Evolutionary conservation across 2,329 filamentous ascomycete genomes (phyloP).

Genomic region (Aureobasidium sp.): DNA sequence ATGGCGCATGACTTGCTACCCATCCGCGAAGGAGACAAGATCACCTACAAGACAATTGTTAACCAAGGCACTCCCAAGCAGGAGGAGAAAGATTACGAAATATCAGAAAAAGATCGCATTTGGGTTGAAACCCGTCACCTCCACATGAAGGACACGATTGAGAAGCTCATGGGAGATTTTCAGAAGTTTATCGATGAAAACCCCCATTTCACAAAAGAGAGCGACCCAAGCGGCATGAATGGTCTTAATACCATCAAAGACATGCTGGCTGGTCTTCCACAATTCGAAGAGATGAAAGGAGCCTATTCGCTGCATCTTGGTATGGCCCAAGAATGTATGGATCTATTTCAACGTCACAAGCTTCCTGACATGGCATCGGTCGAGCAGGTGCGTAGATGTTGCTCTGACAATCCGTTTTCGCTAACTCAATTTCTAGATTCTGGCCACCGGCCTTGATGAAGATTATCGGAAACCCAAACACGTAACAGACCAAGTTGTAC

Average conservation of each 20-base stretch:
- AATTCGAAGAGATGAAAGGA: slow-evolving; percentile 94
- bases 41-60: slow-evolving; percentile 72
- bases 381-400: slow-evolving; percentile 56
- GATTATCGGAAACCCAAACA: slow-evolving; percentile 88
- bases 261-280: slow-evolving; percentile 89
- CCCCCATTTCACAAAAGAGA: slow-evolving; percentile 77
- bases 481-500: slow-evolving; percentile 74
- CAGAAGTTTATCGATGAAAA: slow-evolving; percentile 86
- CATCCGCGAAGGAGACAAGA: slow-evolving; percentile 81
- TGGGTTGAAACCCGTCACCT: slow-evolving; percentile 92
- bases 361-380: slow-evolving; percentile 78
- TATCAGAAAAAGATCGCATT: slow-evolving; percentile 82
- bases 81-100: slow-evolving; percentile 84
- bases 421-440: slow-evolving; percentile 42
- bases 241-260: slow-evolving; percentile 90
- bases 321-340: slow-evolving; percentile 98
- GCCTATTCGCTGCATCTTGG: slow-evolving; percentile 88
- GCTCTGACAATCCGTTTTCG: neutral
- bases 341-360: slow-evolving; percentile 77
- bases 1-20: slow-evolving; percentile 93
- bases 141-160: slow-evolving; percentile 97
- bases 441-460: slow-evolving; percentile 89
- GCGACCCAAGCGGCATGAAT: slow-evolving; percentile 45
- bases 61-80: slow-evolving; percentile 65
- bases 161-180: slow-evolving; percentile 87